Evolutionary conservation across 2,329 filamentous ascomycete genomes (phyloP).

Genomic region (Epichloe glyceriae): DNA sequence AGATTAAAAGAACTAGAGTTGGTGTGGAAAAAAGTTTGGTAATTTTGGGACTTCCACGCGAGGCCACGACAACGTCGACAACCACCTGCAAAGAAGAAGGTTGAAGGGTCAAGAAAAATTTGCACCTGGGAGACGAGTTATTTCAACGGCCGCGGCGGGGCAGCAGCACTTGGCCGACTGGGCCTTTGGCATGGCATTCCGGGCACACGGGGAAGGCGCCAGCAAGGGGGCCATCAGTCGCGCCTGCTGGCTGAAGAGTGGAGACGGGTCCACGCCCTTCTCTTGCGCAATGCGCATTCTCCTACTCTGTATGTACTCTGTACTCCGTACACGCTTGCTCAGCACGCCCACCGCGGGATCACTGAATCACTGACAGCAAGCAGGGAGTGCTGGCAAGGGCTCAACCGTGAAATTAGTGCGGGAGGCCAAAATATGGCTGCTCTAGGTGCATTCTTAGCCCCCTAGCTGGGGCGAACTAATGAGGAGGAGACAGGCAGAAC

Average conservation of each 20-base stretch:
- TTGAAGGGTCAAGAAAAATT: slow-evolving; percentile 4
- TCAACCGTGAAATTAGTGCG: neutral
- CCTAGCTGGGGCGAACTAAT: neutral
- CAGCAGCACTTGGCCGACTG: neutral
- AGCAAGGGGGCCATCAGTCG: neutral
- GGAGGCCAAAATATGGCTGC: neutral
- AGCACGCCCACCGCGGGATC: no score
- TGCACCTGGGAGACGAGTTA: slow-evolving; percentile 1
- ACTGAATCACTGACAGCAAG: no score
- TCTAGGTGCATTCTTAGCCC: neutral
- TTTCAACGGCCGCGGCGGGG: slow-evolving; percentile 4
- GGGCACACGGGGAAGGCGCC: neutral
- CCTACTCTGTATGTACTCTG: no score
- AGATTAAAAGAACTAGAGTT: neutral
- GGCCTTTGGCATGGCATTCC: neutral
- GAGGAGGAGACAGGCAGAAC: neutral
- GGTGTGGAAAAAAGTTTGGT: neutral
- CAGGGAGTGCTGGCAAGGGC: no score
- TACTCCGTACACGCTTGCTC: no score
- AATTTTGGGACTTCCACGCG: slow-evolving; percentile 3
- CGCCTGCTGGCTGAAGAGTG: no score
- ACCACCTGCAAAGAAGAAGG: slow-evolving; percentile 6
- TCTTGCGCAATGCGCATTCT: no score
- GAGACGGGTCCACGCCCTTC: no score
- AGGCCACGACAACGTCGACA: slow-evolving; percentile 7